Percentiles rank a stretch among this genome's conserved stretches.
phyloP scores from a whole-genome alignment of 2,329 filamentous ascomycete species.

The Penicillium vulpinum region DNA sequence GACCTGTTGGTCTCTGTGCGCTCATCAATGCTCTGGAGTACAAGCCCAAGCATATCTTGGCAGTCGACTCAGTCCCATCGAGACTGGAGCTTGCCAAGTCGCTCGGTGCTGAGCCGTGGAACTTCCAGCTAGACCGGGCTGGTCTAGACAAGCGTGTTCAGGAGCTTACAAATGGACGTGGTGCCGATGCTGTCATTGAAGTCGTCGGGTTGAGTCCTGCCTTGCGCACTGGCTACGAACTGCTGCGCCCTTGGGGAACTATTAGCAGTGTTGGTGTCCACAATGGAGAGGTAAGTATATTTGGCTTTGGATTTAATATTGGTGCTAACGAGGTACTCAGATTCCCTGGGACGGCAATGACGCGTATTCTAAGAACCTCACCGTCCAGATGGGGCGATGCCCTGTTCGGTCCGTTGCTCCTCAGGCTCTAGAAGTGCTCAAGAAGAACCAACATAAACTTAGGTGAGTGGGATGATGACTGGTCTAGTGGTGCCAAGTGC shows the following conservation, averaged over 20 bases:
- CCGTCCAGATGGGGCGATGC: conserved; percentile 73
- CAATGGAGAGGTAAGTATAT: conserved; percentile 62
- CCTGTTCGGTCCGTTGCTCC: conserved; percentile 71
- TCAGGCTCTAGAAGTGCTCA: conserved; percentile 64
- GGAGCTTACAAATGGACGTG: conserved; percentile 74
- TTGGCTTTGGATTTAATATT: neutral
- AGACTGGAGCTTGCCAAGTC: conserved; percentile 70
- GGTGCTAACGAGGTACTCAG: conserved; percentile 41
- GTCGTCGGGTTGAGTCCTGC: conserved; percentile 71
- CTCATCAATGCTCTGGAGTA: conserved; percentile 74
- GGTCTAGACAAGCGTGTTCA: conserved; percentile 68
- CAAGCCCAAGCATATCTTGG: conserved; percentile 73
- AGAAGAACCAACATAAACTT: conserved; percentile 65
- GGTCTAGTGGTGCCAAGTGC: too few species aligned
- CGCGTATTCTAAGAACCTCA: conserved; percentile 68
- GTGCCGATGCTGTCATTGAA: conserved; percentile 82
- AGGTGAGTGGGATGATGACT: too few species aligned
- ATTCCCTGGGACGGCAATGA: conserved; percentile 67
- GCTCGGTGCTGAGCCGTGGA: conserved; percentile 79
- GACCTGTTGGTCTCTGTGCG: conserved; percentile 81
- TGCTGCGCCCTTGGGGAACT: conserved; percentile 69
- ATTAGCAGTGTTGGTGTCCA: conserved; percentile 77
- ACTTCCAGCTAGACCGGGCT: conserved; percentile 68
- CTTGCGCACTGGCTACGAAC: conserved; percentile 68
- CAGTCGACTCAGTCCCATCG: conserved; percentile 74